Base-by-base conservation (phyloP, 2,329 filamentous ascomycete species). In the Sclerotinia spermophila region DNA sequence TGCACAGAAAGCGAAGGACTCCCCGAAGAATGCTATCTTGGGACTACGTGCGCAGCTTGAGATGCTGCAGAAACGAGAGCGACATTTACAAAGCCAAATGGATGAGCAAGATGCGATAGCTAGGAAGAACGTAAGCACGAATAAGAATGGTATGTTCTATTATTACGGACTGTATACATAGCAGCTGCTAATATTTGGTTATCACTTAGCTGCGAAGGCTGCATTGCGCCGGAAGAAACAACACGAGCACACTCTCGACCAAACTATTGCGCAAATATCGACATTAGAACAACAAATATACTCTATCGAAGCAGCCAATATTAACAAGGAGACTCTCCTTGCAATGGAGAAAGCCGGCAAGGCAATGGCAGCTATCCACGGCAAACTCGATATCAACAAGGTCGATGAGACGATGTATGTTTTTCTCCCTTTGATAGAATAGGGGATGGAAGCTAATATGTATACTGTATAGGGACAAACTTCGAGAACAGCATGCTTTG, bases 31-130 rank as follows among this genome's bases (percentile, higher is more conserved):
- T 85, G 96, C 96, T 76, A 99, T 99, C 78, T 86, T 99, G 71
- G 88, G 88, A 72, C 84, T 99, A 79, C 89, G 96, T 77, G 87
- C 91, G 79, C 95, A 97, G 84, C 86, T 98, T 59, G 95, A 97
- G 77, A 98, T 98, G 94, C 86, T 99, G 79, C 93, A 96, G 83
- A 99, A 99, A 87, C 88, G 95, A 72, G 94, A 98, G 85, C 92
- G 89, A 81, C 93, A 98, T 80, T 83, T 98, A 73, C 91, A 96
- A 82, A 92, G 87, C 74, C 94, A 97, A 84, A 97, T 98, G 84
- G 90, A 93, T 38, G 94, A 98, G 81, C 94, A 98, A 81, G 93
- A 97, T 78, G 87, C 86, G 51, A 87, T 96, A 75, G 96, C 96
- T 59, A 87, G 92, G 82, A 97, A 97, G 86, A 90, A 96, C 74